Evolutionary conservation across 768 basidiomycete species (phyloP), one percentile per base, ranked within the genome.

Genomic region (Mrakia hoshinonis): DNA sequence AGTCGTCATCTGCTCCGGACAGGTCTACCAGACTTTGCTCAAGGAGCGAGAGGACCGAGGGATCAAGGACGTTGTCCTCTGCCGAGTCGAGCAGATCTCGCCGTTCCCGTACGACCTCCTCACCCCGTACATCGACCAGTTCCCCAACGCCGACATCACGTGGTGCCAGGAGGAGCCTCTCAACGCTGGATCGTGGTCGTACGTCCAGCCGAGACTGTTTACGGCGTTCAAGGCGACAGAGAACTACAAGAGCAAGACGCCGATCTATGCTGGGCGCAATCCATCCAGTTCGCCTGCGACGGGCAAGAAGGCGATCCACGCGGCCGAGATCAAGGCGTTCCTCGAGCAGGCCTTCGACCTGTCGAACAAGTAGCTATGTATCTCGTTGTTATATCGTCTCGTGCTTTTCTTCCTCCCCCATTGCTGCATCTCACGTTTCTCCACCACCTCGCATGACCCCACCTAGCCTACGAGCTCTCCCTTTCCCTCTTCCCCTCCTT

Each of bases 141-240:
- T 96, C 83, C 92, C 95, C 76, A 95, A 98, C 79, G 92, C 95
- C 46, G 89, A 89, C 74, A 79, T 95, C 48, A 83, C 92, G 58
- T 97, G 95, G 94, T 91, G 89, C 77, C 93, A 96, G 84, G 93
- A 96, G 81, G 92, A 97, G 80, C 95, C 96, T 20, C 82, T 98
- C 75, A 99, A 99, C 83, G 93, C 92, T 77, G 96, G 96, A 75
- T 87, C 92, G 1, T 99, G 96, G 96, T 91, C 89, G 51, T 96
- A 99, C 77, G 87, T 96, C 72, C 62, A 65, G 70, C 63, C 70
- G 22, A 29, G 63, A 2, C 34, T 70, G 43, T 51, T 52, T 46
- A 98, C 95, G 55, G 92, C 95, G n/a, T 88, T 90, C 60, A 87
- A 88, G 76, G 84, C 91, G 81, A 95, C 94, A 6, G 83, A 89